Base-by-base conservation (phyloP, 169 alveolate species). In the Theileria parva region DNA sequence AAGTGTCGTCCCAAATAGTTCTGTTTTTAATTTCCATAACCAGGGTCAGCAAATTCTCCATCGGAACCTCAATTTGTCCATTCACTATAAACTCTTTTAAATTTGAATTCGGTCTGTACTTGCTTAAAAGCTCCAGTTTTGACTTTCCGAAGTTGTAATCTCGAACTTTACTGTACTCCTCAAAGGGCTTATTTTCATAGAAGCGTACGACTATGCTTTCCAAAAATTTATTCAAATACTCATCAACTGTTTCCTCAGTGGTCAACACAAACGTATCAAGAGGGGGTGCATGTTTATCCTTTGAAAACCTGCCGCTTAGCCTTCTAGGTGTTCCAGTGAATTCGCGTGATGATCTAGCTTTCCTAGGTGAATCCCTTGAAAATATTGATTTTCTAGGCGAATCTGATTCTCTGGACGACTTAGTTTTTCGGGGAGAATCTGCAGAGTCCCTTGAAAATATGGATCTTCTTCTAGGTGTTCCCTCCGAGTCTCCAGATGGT, bases 1-100 rank as follows among this genome's bases (percentile, higher is more conserved):
- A 83, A 25, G 91, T 85, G 60, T 72, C 84, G 66, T 85, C 91
- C 91, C 91, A 85, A 13, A 32, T 53, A 27, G 72, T n/a, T 8
- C 91, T 37, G 13, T 63, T 77, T 8, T 53, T 8, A 72, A 72
- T 48, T 25, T 71, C 63, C 72, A 79, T 74, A 21, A 85, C 65
- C 51, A 85, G 80, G 7, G 60, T 74, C 5, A 85, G 28, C 19
- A 85, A 55, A 66, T 85, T 73, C 27, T 85, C 91, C 80, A 69
- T 77, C 67, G 80, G 57, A n/a, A 73, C 87, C 48, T 85, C 80
- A n/a, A 85, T 30, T n/a, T 23, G 50, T 21, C 91, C 91, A 25
- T 78, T 27, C 0, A 85, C 83, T 68, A 85, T 19, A 57, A 77
- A 85, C 67, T 85, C 87, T 77, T 85, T 85, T 32, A 85, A 30